Percentiles rank a stretch among this genome's conserved stretches.
Conservation (phyloP, 306 rosid species). For the Prunus padus region DNA sequence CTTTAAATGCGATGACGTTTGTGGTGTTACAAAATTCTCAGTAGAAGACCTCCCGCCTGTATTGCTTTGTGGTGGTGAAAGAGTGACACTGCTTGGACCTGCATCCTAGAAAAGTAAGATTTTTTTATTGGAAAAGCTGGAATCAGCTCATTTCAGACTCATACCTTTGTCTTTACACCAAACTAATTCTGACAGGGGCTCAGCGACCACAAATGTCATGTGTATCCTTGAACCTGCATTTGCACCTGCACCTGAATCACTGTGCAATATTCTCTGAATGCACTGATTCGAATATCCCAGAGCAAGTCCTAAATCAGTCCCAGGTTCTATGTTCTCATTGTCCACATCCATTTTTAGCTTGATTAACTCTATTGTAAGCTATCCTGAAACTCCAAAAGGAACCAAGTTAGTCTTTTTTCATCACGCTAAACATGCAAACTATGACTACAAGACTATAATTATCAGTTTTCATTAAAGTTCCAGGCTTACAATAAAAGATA, state of each 20-base stretch:
- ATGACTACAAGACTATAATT: neutral
- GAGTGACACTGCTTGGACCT: slow-evolving; percentile 58
- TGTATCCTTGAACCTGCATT: slow-evolving; percentile 70
- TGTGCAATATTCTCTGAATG: slow-evolving; percentile 34
- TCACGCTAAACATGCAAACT: slow-evolving; percentile 4
- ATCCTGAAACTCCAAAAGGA: slow-evolving; percentile 42
- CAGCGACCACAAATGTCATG: slow-evolving; percentile 45
- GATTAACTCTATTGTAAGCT: slow-evolving; percentile 27
- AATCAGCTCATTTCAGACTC: slow-evolving; percentile 56
- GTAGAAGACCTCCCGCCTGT: slow-evolving; percentile 29
- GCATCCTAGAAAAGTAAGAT: slow-evolving; percentile 36
- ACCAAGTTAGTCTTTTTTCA: slow-evolving; percentile 25
- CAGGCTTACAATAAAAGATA: neutral
- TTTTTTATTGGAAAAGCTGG: slow-evolving; percentile 42
- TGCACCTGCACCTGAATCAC: slow-evolving; percentile 90
- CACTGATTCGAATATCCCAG: slow-evolving; percentile 38
- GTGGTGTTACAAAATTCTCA: slow-evolving; percentile 28
- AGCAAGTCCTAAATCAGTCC: slow-evolving; percentile 49
- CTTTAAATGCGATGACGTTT: slow-evolving; percentile 29
- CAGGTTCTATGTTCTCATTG: slow-evolving; percentile 47
- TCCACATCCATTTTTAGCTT: slow-evolving; percentile 53
- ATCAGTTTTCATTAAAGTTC: neutral
- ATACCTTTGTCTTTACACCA: slow-evolving; percentile 83
- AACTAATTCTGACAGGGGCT: slow-evolving; percentile 81
- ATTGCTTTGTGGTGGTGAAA: slow-evolving; percentile 42